Evolutionary conservation across 768 basidiomycete species (phyloP), one percentile per base, ranked within the genome.

Genomic region (Boletus rubroflammeus): DNA sequence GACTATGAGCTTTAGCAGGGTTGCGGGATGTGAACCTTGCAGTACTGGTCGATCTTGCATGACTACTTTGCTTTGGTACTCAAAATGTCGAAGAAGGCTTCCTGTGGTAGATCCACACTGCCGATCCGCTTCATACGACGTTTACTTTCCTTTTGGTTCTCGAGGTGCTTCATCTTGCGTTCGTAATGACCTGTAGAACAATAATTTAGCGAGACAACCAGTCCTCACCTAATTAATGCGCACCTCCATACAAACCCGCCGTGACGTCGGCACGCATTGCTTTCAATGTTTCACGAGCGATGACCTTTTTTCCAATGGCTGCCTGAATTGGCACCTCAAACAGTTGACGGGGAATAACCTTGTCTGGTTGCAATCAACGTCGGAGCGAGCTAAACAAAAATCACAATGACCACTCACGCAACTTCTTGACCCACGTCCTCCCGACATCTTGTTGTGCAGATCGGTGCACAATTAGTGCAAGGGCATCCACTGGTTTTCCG

Each of bases 311-410:
- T 14, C 95, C 95, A 17, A 97, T 78, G 1, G 85, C 86, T 34
- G 97, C 97, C 67, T 98, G 97, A 49, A 99, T 97, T 2, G 95
- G 88, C 11, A 98, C 86, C 71, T 98, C 95, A 65, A 95, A 98
- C 46, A 93, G 71, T 67, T 98, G 95, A 43, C 89, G 78, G 28
- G 95, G 94, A 31, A 98, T 90, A 36, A 98, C 92, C 63, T 90
- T 90, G 72, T 90, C 91, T 93, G 59, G 13, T 32, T 17, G 35
- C 11, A 38, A 34, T 40, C 21, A 11, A 21, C 15, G 19, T 49
- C 10, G 17, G 41, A 17, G 36, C n/a, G 9, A 34, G 43, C 34
- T 14, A 43, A 51, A 49, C 11, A 47, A 50, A 23, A 51, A 47
- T 23, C 21, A 26, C 19, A 14, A 23, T 19, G 31, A 41, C n/a